Evolutionary conservation across 192 early-diverging fungal genomes (phyloP).

Genomic region (Backusella luteola): DNA sequence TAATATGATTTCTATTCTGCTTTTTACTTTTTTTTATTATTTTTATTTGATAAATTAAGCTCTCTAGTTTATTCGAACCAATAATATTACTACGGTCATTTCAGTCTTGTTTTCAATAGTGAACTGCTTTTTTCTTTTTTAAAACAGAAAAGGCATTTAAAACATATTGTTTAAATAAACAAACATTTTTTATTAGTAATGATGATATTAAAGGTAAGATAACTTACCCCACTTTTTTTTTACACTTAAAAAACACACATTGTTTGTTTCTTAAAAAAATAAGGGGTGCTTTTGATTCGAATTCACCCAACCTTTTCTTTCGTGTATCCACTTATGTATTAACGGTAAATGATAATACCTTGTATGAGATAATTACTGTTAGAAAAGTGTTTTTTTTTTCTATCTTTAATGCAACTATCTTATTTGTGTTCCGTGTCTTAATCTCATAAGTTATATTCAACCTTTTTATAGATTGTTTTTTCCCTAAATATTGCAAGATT

Average conservation of each 20-base stretch:
- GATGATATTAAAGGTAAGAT: background rate
- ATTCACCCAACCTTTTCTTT: background rate
- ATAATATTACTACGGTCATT: background rate
- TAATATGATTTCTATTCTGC: background rate
- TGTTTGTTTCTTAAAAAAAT: background rate
- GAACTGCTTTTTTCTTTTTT: background rate
- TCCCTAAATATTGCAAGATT: too few species aligned
- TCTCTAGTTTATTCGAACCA: background rate
- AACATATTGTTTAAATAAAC: background rate
- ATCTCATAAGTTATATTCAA: background rate
- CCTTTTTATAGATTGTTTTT: too few species aligned
- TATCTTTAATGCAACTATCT: background rate
- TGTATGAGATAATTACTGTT: background rate
- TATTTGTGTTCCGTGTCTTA: background rate
- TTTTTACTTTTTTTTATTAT: background rate
- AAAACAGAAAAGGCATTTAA: background rate
- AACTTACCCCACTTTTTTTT: slow-evolving; percentile 5
- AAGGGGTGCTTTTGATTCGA: background rate
- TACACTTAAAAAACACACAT: background rate
- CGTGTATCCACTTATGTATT: background rate
- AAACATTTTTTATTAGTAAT: background rate
- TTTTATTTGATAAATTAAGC: background rate
- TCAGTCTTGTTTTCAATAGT: background rate
- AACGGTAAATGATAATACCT: background rate
- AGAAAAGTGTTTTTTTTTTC: background rate